Percentiles rank a stretch among this genome's conserved stretches.
These are phyloP conservation scores for Immersiporthe knoxdaviesiana DNA, from an alignment of 2,329 filamentous ascomycete species.

Conservation along the genomic window DNA sequence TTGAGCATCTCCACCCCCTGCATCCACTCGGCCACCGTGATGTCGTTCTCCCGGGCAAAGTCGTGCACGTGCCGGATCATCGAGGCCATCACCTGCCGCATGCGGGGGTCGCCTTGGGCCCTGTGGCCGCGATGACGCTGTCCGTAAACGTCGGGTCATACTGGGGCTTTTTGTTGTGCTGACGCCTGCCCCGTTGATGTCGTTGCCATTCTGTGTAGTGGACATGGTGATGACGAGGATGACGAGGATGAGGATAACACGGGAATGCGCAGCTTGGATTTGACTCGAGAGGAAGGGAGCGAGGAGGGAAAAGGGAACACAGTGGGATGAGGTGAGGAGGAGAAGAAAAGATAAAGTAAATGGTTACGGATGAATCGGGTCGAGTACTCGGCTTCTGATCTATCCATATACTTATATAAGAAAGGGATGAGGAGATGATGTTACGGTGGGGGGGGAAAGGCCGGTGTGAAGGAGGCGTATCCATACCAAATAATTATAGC, in stretches of 20 bases:
- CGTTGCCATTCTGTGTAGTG: constrained; percentile 20
- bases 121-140: constrained; percentile 73
- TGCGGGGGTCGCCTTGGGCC: constrained; percentile 69
- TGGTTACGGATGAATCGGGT: neutral
- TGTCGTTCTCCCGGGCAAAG: constrained; percentile 77
- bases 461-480: neutral
- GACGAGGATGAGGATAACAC: neutral
- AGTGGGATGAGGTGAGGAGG: neutral
- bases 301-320: neutral
- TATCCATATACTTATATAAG: neutral
- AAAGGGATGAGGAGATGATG: neutral
- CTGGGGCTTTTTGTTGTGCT: constrained; percentile 37
- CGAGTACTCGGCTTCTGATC: neutral
- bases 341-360: too few species aligned
- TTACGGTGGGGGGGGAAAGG: neutral
- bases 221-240: constrained; percentile 7
- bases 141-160: constrained; percentile 81
- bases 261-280: too few species aligned
- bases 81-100: constrained; percentile 68
- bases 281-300: neutral
- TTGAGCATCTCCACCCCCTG: constrained; percentile 63
- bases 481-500: neutral
- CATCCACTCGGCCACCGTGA: constrained; percentile 82
- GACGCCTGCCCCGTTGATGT: constrained; percentile 36
- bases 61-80: constrained; percentile 79